Percentiles rank a stretch among this genome's conserved stretches.
Evolutionary conservation across 2,329 filamentous ascomycete genomes (phyloP).

Genomic region (Colletotrichum tabaci): DNA sequence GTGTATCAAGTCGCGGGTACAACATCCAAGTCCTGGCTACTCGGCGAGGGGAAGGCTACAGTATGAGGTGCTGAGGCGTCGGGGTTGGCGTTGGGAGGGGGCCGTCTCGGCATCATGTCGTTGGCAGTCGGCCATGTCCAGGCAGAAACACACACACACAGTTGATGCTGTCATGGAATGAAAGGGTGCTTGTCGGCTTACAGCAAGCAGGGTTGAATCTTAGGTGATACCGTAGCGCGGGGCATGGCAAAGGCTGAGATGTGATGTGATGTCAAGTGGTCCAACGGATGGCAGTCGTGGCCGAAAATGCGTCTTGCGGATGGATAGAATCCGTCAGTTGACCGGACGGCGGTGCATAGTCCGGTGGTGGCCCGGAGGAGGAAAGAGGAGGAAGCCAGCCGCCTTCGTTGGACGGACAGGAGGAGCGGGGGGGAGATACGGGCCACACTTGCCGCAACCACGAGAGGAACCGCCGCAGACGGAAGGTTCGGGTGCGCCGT

Average conservation of each 20-base stretch:
- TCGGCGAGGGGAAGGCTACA: neutral
- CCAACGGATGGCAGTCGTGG: neutral
- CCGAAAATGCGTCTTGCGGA: neutral
- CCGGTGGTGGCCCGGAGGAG: neutral
- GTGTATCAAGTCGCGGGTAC: conserved; percentile 9
- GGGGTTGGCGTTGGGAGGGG: too few species aligned
- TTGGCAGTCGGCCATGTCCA: neutral
- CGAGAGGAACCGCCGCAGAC: conserved; percentile 11
- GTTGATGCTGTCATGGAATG: neutral
- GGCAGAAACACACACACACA: neutral
- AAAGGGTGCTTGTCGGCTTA: neutral
- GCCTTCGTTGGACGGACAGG: neutral
- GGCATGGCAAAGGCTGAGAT: neutral
- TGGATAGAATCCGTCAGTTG: neutral
- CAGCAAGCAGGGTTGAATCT: neutral
- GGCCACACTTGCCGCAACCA: conserved; percentile 9
- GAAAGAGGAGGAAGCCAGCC: too few species aligned
- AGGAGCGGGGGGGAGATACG: conserved; percentile 25
- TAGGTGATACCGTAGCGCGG: neutral
- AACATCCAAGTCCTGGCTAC: neutral
- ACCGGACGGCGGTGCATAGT: neutral
- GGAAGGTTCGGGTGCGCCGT: conserved; percentile 35
- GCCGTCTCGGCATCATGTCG: too few species aligned
- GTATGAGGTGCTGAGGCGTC: too few species aligned
- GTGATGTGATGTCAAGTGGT: neutral